These are phyloP conservation scores for Leccinum boreale DNA, from an alignment of 768 basidiomycete species.

Conservation along the genomic window DNA sequence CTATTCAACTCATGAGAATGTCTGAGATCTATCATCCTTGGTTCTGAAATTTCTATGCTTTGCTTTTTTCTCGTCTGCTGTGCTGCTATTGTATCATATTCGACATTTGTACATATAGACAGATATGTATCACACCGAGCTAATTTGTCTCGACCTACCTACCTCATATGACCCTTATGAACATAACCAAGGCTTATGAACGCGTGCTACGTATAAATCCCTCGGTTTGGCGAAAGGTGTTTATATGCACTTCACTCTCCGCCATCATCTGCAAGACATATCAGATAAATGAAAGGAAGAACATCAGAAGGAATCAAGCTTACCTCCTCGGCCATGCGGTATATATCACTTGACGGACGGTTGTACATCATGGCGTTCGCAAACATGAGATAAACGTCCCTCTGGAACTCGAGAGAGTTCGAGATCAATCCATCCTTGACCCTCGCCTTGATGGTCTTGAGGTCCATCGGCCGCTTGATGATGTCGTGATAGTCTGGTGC, in stretches of 20 bases:
- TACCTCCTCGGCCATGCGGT: constrained; percentile 89
- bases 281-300: background rate
- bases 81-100: background rate
- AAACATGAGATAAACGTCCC: constrained; percentile 92
- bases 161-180: background rate
- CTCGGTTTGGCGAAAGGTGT: constrained; percentile 73
- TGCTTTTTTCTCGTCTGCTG: background rate
- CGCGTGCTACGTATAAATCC: constrained; percentile 52
- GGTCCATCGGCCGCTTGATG: constrained; percentile 92
- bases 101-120: constrained; percentile 1
- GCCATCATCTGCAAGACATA: constrained; percentile 60
- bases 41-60: constrained; percentile 46
- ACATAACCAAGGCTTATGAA: constrained; percentile 12
- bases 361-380: constrained; percentile 99
- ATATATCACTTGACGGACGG: constrained; percentile 79
- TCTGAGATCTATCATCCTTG: constrained; percentile 83
- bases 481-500: constrained; percentile 92
- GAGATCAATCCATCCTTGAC: constrained; percentile 81
- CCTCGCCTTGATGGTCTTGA: constrained; percentile 86
- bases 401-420: constrained; percentile 82
- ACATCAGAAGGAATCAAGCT: constrained; percentile 24
- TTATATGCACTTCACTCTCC: constrained; percentile 65
- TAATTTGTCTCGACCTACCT: background rate
- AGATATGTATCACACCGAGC: background rate
- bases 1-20: constrained; percentile 81